phyloP scores from a whole-genome alignment of 805 yeast genomes.

The Cyberlindnera saturnus region DNA sequence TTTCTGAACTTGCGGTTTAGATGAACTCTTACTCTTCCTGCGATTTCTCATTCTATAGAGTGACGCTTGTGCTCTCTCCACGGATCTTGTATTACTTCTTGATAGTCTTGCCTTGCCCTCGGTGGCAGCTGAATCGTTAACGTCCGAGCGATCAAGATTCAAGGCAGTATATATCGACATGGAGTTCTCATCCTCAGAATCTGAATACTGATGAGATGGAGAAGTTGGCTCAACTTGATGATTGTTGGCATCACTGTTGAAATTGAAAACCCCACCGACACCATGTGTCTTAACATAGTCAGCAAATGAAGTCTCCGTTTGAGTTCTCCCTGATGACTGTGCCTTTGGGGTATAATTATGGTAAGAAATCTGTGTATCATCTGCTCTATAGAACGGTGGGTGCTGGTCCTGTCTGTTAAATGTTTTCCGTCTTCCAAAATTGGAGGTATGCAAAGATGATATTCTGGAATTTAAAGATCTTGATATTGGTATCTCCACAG shows the following conservation, averaged over 20 bases:
- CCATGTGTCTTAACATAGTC: slow-evolving; percentile 21
- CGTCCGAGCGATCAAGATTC: slow-evolving; percentile 28
- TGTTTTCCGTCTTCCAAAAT: slow-evolving; percentile 20
- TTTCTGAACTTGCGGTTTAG: slow-evolving; percentile 23
- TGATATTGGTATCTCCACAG: slow-evolving; percentile 59
- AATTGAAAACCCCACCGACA: slow-evolving; percentile 17
- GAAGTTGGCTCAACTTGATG: slow-evolving; percentile 4
- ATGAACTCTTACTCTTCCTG: slow-evolving; percentile 43
- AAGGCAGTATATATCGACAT: slow-evolving; percentile 61
- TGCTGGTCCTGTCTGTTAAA: slow-evolving; percentile 13
- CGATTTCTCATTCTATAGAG: slow-evolving; percentile 54
- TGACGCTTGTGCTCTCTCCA: slow-evolving; percentile 63
- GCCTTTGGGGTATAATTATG: not conserved
- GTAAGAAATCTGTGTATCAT: slow-evolving; percentile 1
- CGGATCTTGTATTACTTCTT: slow-evolving; percentile 39
- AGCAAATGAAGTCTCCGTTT: slow-evolving; percentile 18
- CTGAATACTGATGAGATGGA: slow-evolving; percentile 8
- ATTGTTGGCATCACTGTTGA: slow-evolving; percentile 14
- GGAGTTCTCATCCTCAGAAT: slow-evolving; percentile 56
- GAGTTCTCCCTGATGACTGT: not conserved
- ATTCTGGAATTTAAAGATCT: slow-evolving; percentile 21
- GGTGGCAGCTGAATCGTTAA: slow-evolving; percentile 22
- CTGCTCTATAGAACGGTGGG: slow-evolving; percentile 8
- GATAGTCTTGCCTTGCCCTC: slow-evolving; percentile 29
- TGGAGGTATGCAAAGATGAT: slow-evolving; percentile 20